Evolutionary conservation across 2,329 filamentous ascomycete genomes (phyloP).

Genomic region (Penicillium sclerotigenum): DNA sequence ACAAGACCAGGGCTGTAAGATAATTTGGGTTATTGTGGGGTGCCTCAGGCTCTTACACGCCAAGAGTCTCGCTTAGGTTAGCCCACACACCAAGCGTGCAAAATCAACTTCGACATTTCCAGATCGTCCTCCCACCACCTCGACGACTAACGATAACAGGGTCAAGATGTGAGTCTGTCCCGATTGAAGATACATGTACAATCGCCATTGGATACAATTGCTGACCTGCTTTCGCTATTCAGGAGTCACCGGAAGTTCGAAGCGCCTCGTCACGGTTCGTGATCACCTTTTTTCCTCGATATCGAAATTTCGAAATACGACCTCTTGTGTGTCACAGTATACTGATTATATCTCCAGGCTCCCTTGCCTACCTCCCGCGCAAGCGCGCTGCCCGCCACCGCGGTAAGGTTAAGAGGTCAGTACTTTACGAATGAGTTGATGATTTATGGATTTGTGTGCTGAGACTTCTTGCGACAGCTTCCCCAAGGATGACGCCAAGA

Average conservation of each 20-base stretch:
- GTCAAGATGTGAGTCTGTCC: constrained; percentile 45
- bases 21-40: constrained; percentile 8
- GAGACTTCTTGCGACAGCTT: constrained; percentile 61
- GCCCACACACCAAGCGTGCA: constrained; percentile 44
- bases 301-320: constrained; percentile 29
- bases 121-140: constrained; percentile 43
- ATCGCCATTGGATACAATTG: constrained; percentile 17
- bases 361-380: constrained; percentile 79
- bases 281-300: constrained; percentile 66
- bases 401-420: constrained; percentile 98
- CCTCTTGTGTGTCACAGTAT: constrained; percentile 27
- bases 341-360: constrained; percentile 48
- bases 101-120: constrained; percentile 39
- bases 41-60: constrained; percentile 3
- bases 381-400: constrained; percentile 93
- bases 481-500: constrained; percentile 99
- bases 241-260: constrained; percentile 67
- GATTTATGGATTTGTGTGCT: constrained; percentile 26
- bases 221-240: constrained; percentile 27
- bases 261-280: constrained; percentile 92
- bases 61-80: constrained; percentile 40
- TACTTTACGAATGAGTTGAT: constrained; percentile 11
- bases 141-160: constrained; percentile 49
- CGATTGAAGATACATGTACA: constrained; percentile 6
- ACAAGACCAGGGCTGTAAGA: constrained; percentile 2